These are phyloP conservation scores for Hymenoscyphus repandus DNA, from an alignment of 2,329 filamentous ascomycete species.

Conservation along the genomic window DNA sequence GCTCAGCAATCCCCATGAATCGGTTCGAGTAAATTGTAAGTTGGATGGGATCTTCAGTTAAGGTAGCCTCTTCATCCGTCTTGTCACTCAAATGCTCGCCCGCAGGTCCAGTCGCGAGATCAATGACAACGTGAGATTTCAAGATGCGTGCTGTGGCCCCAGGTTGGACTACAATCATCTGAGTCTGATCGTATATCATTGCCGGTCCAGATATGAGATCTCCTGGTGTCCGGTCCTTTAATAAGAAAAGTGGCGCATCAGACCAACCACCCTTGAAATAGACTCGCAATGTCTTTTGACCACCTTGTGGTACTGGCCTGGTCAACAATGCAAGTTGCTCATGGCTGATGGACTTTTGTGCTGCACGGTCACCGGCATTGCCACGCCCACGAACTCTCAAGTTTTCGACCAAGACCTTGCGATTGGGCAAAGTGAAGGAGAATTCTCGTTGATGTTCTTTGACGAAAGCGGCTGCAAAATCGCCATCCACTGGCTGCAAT, in stretches of 20 bases:
- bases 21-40: constrained; percentile 73
- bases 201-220: constrained; percentile 74
- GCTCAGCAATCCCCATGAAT: constrained; percentile 80
- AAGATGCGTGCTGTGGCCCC: constrained; percentile 63
- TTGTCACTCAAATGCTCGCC: background rate
- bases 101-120: constrained; percentile 33
- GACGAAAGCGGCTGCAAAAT: constrained; percentile 72
- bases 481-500: constrained; percentile 60
- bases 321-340: background rate
- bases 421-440: constrained; percentile 74
- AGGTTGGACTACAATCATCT: constrained; percentile 85
- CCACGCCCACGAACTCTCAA: constrained; percentile 81
- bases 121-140: constrained; percentile 77
- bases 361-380: background rate
- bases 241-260: constrained; percentile 69
- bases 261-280: constrained; percentile 61
- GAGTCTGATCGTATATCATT: constrained; percentile 78
- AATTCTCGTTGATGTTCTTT: constrained; percentile 85
- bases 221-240: constrained; percentile 65
- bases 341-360: background rate
- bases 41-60: constrained; percentile 65
- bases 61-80: constrained; percentile 18
- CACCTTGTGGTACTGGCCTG: background rate
- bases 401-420: constrained; percentile 84
- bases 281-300: constrained; percentile 32